Base-by-base conservation (phyloP, 139 green algal genomes). In the Trebouxia sp. region DNA sequence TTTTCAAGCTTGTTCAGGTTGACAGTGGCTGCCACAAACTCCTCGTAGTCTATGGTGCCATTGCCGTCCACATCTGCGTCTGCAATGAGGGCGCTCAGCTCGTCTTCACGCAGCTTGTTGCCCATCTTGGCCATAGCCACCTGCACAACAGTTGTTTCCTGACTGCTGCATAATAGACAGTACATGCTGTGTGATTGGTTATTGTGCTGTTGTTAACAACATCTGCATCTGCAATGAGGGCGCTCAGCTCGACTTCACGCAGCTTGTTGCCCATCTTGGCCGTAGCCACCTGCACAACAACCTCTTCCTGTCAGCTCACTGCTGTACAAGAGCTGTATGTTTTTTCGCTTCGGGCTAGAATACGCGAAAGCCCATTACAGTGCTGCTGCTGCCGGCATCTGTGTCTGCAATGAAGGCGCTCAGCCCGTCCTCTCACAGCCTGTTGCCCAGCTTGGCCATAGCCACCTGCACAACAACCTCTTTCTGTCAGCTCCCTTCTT, bases 11-110 rank as follows among this genome's bases (percentile, higher is more conserved):
- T 87, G 48, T 45, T 81, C 58, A 91, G 77, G 83, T 92, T 86
- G 22, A 91, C 82, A 35, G 90, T 95, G 77, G 90, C 88, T 0
- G 86, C 89, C 17, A 90, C 41, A 62, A 90, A 90, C 84, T 90
- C 88, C 74, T 86, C 82, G 26, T 89, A 91, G 75, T 91, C 85
- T 7, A 91, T 87, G 24, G 74, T 76, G 5, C 87, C 87, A 35
- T 70, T 75, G 22, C 62, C 43, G 15, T 84, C 80, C 32, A 75
- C 56, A 47, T 82, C 77, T 39, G 77, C 77, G 45, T 41, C 62
- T 38, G 77, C 77, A 26, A 75, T 51, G n/a, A 66, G 9, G 6
- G 42, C n/a, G 22, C 32, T 28, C 77, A 82, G 42, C n/a, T 82
- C 56, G 30, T 53, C 38, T 14, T 80, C 75, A 9, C 32, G 11